These are phyloP conservation scores for Stachybotrys elegans DNA, from an alignment of 2,329 filamentous ascomycete genomes.

Conservation along the genomic window DNA sequence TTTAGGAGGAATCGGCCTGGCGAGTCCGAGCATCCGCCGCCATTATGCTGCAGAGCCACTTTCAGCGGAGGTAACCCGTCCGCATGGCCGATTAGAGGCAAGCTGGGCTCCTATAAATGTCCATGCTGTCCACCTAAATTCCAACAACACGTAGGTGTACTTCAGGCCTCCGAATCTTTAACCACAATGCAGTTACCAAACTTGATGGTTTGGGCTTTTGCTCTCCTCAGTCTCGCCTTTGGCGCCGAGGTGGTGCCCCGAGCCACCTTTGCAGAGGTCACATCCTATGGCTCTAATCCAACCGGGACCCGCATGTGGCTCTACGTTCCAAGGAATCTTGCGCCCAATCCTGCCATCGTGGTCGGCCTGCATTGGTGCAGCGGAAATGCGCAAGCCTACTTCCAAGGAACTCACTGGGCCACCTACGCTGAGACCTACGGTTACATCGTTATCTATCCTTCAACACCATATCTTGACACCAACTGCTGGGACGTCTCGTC, in stretches of 20 bases:
- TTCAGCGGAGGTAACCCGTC: not conserved
- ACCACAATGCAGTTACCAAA: not conserved
- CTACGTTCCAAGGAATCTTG: slow-evolving; percentile 28
- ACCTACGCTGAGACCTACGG: slow-evolving; percentile 47
- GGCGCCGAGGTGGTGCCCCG: slow-evolving; percentile 13
- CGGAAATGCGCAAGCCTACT: slow-evolving; percentile 48
- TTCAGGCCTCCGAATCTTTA: not conserved
- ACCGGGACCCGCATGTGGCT: slow-evolving; percentile 19
- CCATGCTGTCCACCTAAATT: too few species aligned
- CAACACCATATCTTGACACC: slow-evolving; percentile 26
- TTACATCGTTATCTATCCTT: slow-evolving; percentile 49
- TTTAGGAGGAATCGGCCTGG: too few species aligned
- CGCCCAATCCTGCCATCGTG: slow-evolving; percentile 41
- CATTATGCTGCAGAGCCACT: too few species aligned
- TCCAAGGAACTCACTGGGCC: slow-evolving; percentile 45
- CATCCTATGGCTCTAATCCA: slow-evolving; percentile 12
- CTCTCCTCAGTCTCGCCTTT: slow-evolving; percentile 3
- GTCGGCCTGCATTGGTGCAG: slow-evolving; percentile 54
- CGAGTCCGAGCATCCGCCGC: too few species aligned
- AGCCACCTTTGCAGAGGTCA: slow-evolving; percentile 14
- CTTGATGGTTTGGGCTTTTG: slow-evolving; percentile 9
- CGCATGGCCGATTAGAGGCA: not conserved
- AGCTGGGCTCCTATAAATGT: not conserved
- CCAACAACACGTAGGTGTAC: not conserved
- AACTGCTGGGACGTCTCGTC: slow-evolving; percentile 58